phyloP scores from a whole-genome alignment of 2,329 filamentous ascomycete genomes.

The Colletotrichum cuscutae region DNA sequence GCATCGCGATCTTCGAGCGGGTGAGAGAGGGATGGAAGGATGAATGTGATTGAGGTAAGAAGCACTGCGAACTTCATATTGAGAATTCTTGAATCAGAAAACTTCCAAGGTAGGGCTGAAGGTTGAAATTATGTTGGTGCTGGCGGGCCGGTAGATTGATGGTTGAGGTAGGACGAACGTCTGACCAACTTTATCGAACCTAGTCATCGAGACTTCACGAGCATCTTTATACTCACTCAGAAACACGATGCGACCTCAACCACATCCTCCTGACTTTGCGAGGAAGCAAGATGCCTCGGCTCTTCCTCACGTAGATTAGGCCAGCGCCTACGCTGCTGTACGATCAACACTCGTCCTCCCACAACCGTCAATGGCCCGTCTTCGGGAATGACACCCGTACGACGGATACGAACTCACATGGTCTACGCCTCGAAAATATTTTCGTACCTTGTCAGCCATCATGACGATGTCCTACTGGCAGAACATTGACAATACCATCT shows the following conservation, averaged over 20 bases:
- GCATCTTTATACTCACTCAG: background rate
- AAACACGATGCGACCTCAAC: background rate
- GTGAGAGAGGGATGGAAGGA: slow-evolving; percentile 17
- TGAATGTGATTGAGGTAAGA: slow-evolving; percentile 22
- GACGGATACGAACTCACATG: slow-evolving; percentile 20
- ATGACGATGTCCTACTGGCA: background rate
- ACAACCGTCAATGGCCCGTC: background rate
- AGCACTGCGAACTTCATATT: slow-evolving; percentile 38
- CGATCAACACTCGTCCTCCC: background rate
- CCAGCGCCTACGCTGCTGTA: background rate
- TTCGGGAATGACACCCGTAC: background rate
- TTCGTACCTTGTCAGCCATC: background rate
- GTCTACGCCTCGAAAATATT: background rate
- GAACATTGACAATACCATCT: no score
- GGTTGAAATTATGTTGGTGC: background rate
- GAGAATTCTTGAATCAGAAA: background rate
- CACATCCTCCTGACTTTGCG: background rate
- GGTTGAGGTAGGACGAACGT: no score
- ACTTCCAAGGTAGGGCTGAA: background rate
- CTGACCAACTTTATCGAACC: background rate
- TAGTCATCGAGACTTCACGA: background rate
- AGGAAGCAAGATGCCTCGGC: background rate
- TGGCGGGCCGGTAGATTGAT: no score
- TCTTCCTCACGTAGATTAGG: background rate
- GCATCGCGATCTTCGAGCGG: slow-evolving; percentile 41